phyloP scores from a whole-genome alignment of 1,284 basidiomycete genomes.

The Xerocomus amazonicus region DNA sequence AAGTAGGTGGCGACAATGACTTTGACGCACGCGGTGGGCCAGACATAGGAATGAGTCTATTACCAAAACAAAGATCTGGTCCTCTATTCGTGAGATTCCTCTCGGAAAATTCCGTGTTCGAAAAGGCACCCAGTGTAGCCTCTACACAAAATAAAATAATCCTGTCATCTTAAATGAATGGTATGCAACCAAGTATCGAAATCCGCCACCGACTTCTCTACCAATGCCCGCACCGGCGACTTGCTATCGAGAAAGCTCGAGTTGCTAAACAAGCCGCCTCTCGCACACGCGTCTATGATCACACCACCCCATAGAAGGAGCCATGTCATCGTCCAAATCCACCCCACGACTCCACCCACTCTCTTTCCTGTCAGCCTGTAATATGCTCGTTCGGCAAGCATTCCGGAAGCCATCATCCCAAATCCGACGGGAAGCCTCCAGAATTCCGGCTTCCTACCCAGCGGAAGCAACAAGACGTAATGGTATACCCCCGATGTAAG shows the following conservation, averaged over 20 bases:
- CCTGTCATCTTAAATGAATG: background rate
- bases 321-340: slow-evolving; percentile 52
- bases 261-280: slow-evolving; percentile 36
- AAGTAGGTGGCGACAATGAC: background rate
- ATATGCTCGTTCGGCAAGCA: slow-evolving; percentile 41
- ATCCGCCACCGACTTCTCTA: slow-evolving; percentile 9
- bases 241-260: slow-evolving; percentile 12
- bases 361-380: slow-evolving; percentile 32
- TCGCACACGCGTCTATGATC: slow-evolving; percentile 48
- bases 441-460: slow-evolving; percentile 47
- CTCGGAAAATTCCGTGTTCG: too few species aligned
- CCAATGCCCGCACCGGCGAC: slow-evolving; percentile 13
- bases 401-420: slow-evolving; percentile 49
- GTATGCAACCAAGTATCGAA: slow-evolving; percentile 22
- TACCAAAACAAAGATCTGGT: too few species aligned
- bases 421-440: slow-evolving; percentile 47
- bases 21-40: background rate
- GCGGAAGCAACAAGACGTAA: slow-evolving; percentile 43
- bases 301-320: slow-evolving; percentile 43
- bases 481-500: slow-evolving; percentile 53
- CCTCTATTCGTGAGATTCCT: too few species aligned
- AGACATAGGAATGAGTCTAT: background rate
- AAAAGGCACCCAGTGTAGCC: too few species aligned
- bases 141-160: too few species aligned
- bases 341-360: slow-evolving; percentile 43